Evolutionary conservation across 306 rosid species (phyloP).

Genomic region (Rosa rugosa): DNA sequence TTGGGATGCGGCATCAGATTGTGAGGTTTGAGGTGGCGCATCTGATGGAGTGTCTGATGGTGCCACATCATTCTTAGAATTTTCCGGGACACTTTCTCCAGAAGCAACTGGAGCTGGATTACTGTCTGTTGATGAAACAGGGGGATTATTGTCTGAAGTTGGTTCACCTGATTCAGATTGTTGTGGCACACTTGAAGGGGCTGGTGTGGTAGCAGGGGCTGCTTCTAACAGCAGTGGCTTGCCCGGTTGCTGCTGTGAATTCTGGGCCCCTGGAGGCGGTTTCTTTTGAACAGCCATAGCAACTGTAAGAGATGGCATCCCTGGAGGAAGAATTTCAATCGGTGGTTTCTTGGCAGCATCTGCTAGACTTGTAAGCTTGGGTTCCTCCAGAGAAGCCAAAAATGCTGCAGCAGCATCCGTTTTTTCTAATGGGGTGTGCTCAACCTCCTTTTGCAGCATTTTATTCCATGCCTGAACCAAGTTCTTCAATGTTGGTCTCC

Average conservation of each 20-base stretch:
- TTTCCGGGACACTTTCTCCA: slow-evolving; percentile 37
- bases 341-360: slow-evolving; percentile 95
- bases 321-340: slow-evolving; percentile 94
- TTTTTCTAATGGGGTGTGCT: slow-evolving; percentile 62
- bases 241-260: slow-evolving; percentile 53
- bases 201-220: slow-evolving; percentile 48
- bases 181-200: slow-evolving; percentile 26
- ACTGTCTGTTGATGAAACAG: slow-evolving; percentile 39
- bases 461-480: slow-evolving; percentile 95
- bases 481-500: slow-evolving; percentile 90
- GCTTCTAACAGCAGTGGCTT: slow-evolving; percentile 84
- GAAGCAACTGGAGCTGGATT: slow-evolving; percentile 32
- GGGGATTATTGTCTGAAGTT: slow-evolving; percentile 22
- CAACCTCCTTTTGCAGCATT: slow-evolving; percentile 84
- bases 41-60: slow-evolving; percentile 33
- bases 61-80: slow-evolving; percentile 27
- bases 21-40: slow-evolving; percentile 2
- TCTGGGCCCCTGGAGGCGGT: slow-evolving; percentile 57
- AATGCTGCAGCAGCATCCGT: slow-evolving; percentile 92
- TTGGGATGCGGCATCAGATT: slow-evolving; percentile 25
- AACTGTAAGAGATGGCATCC: slow-evolving; percentile 72
- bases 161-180: slow-evolving; percentile 50
- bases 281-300: slow-evolving; percentile 73
- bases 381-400: slow-evolving; percentile 88
- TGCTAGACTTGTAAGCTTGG: slow-evolving; percentile 90